Evolutionary conservation across 2,329 filamentous ascomycete species (phyloP).

Genomic region (Diaporthe sp.): DNA sequence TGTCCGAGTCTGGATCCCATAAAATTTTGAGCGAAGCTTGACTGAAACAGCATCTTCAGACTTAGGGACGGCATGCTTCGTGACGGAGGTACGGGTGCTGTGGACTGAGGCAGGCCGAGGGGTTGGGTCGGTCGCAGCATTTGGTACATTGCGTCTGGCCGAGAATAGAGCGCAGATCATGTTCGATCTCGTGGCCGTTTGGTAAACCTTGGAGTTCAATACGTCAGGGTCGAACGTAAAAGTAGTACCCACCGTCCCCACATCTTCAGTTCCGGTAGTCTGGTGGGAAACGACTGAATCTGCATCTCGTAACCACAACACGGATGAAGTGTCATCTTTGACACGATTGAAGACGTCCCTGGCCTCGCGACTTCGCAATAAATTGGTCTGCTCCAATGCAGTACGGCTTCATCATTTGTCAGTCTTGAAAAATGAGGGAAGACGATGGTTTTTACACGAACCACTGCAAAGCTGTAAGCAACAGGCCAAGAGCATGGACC

Average conservation of each 20-base stretch:
- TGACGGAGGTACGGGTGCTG: too few relatives aligned
- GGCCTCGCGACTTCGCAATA: neutral
- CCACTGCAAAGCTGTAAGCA: slow-evolving; percentile 2
- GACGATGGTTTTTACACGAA: too few relatives aligned
- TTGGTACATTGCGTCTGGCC: neutral
- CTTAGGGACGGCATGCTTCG: too few relatives aligned
- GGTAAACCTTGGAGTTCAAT: neutral
- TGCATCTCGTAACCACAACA: neutral
- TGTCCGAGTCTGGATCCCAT: too few relatives aligned
- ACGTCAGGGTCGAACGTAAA: neutral
- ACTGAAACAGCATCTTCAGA: too few relatives aligned
- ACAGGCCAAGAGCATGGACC: neutral
- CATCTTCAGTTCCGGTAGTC: neutral
- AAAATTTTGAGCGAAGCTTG: too few relatives aligned
- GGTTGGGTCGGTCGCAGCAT: too few relatives aligned
- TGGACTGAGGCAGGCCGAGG: too few relatives aligned
- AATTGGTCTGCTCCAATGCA: neutral
- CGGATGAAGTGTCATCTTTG: neutral
- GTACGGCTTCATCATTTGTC: neutral
- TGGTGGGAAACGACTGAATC: neutral
- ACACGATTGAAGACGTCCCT: neutral
- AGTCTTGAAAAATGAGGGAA: neutral
- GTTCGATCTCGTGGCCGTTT: neutral
- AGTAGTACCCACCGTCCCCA: neutral
- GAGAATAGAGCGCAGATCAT: neutral